Percentiles rank a stretch among this genome's conserved stretches.
phyloP scores from a whole-genome alignment of 805 yeast genomes.

The Cyberlindnera suaveolens region DNA sequence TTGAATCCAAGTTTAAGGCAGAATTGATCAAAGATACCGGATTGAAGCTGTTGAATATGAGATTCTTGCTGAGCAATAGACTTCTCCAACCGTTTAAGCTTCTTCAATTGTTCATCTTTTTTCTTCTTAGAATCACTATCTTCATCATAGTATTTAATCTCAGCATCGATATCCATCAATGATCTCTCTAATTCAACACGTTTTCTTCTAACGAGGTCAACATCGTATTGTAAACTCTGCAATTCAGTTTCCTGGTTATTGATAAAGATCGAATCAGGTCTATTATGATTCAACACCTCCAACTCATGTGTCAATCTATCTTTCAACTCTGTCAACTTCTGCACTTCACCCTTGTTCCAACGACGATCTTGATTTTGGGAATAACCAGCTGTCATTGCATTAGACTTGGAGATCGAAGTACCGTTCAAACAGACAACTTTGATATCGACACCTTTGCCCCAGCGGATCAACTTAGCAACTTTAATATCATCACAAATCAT shows the following conservation, averaged over 20 bases:
- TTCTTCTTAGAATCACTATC: conserved; percentile 25
- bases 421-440: conserved; percentile 83
- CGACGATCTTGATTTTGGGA: conserved; percentile 42
- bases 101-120: conserved; percentile 19
- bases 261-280: conserved; percentile 50
- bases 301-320: conserved; percentile 42
- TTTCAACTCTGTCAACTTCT: conserved; percentile 42
- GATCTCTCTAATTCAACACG: conserved; percentile 38
- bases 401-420: conserved; percentile 74
- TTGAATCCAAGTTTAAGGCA: conserved; percentile 49
- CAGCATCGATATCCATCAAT: conserved; percentile 40
- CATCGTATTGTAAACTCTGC: conserved; percentile 38
- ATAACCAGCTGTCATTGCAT: conserved; percentile 89
- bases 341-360: conserved; percentile 73
- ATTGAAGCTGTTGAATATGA: conserved; percentile 33
- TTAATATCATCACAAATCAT: conserved; percentile 68
- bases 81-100: conserved; percentile 16
- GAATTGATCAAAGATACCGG: conserved; percentile 44
- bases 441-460: conserved; percentile 51
- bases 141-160: conserved; percentile 43
- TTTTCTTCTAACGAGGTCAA: conserved; percentile 39
- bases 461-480: conserved; percentile 65
- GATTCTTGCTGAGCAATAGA: conserved; percentile 24
- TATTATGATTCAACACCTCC: conserved; percentile 35
- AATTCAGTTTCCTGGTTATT: conserved; percentile 53